Base-by-base conservation (phyloP, 2,329 filamentous ascomycete genomes). In the Xylariaceae sp. region DNA sequence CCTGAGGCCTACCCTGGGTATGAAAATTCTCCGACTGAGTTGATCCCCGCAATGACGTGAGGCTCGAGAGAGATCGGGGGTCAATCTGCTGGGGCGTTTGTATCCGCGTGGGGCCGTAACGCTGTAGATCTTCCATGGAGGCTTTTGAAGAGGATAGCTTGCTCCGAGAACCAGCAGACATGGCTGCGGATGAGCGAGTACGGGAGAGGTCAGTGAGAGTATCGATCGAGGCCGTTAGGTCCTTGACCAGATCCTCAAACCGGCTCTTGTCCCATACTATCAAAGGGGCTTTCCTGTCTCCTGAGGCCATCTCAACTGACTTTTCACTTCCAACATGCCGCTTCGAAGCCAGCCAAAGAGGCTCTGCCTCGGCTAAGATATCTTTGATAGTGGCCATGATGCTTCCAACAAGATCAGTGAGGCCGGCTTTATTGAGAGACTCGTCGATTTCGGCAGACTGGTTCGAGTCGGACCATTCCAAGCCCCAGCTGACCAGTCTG, bases 331-430 rank as follows among this genome's bases (percentile, higher is more conserved):
- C 73, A 11, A 76, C 68, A 17, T 74, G 65, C 15, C 79, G 76
- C 67, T 81, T 83, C 9, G 82, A 85, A 68, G 80, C 84, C 60
- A 82, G 77, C 82, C 88, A 89, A 59, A 92, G 80, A 4, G 84
- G 82, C 70, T 92, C 88, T 1, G 87, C 87, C 72, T 92, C 88
- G 58, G 88, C 87, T 50, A 91, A 76, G 54, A 90, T 89, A 67
- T 91, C 88, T 70, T 90, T 90, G 70, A 92, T 91, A 53, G 88
- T 92, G 13, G 83, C 84, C 80, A 93, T 85, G 68, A 92, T 88
- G 71, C 88, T 90, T 59, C 85, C 85, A 55, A 92, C 89, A 1
- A 90, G 83, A 71, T 92, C 88, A 60, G 87, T 89, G 57, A 92
- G 76, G 18, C 89, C 89, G 55, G 87, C 87, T 71, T 88, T 86